Evolutionary conservation across 345 rosid species (phyloP), one percentile per base, ranked within the genome.

Genomic region (Murraya koenigii): DNA sequence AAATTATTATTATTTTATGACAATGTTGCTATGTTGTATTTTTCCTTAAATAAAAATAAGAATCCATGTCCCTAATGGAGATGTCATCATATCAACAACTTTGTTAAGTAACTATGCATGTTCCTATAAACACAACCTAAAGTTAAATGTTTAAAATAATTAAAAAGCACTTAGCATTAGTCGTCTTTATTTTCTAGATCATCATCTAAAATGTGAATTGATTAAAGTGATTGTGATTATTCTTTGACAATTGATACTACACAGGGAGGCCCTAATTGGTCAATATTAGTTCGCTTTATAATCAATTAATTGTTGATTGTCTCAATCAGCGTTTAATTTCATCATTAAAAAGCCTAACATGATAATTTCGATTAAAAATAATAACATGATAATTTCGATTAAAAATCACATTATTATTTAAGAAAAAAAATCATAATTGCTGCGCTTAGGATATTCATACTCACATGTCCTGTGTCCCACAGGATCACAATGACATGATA

Each of bases 401-500:
- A 17, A 52, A 52, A 52, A 52, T 17, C 22, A 52, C 20, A 5
- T 19, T 52, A 8, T 0, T 5, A 15, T 30, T n/a, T 30, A 30
- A 30, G 1, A 39, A 49, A 15, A 15, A 17, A 15, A 11, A 0
- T 9, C 0, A 41, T 41, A 41, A 41, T 44, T 44, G 49, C 15
- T 13, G 15, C 4, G 49, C 49, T 44, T 3, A 13, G 49, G 20
- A 59, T 63, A 30, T 74, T 62, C 69, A 63, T 47, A 30, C 25
- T 38, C 55, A 68, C 32, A n/a, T 55, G 80, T 71, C 49, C 5
- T 63, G 80, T 68, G 13, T 62, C 70, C 83, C 83, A 66, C 80
- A 58, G 4, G 54, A 77, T 77, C 75, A 28, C 39, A 7, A 30
- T 49, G 44, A 39, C 32, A 74, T 26, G 38, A 74, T 28, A 30